These are phyloP conservation scores for Omphalotus guepiniiformis DNA, from an alignment of 768 basidiomycete genomes.

Conservation along the genomic window DNA sequence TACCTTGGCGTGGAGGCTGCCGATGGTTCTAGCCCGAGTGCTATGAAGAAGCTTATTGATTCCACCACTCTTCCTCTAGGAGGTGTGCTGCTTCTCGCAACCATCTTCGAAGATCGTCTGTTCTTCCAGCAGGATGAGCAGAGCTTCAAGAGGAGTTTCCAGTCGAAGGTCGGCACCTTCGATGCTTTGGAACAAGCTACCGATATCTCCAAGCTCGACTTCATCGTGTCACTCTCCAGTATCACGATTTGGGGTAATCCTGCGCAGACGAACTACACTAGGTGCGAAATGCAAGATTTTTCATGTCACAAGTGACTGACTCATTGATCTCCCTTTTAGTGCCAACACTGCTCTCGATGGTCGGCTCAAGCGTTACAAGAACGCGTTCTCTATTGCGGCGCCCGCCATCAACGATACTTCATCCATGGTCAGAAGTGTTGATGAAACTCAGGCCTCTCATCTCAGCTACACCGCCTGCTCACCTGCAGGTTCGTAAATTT, in stretches of 20 bases:
- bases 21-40: not conserved
- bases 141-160: not conserved
- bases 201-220: not conserved
- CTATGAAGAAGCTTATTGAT: not conserved
- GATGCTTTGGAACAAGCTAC: not conserved
- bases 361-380: not conserved
- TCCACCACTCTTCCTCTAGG: not conserved
- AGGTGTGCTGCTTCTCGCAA: not conserved
- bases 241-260: not conserved
- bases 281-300: too few relatives aligned
- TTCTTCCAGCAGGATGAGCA: not conserved
- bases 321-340: not conserved
- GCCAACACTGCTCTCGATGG: conserved; percentile 6
- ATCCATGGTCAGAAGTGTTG: not conserved
- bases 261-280: conserved; percentile 4
- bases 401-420: conserved; percentile 1
- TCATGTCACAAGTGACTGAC: too few relatives aligned
- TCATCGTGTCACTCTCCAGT: not conserved
- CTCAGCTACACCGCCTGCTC: conserved; percentile 2
- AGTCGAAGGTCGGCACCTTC: not conserved
- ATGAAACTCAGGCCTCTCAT: not conserved
- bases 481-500: conserved; percentile 7
- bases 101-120: not conserved
- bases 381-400: conserved; percentile 1
- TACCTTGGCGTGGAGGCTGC: not conserved